phyloP scores from a whole-genome alignment of 2,329 filamentous ascomycete genomes.

The Elsinoe perseae region DNA sequence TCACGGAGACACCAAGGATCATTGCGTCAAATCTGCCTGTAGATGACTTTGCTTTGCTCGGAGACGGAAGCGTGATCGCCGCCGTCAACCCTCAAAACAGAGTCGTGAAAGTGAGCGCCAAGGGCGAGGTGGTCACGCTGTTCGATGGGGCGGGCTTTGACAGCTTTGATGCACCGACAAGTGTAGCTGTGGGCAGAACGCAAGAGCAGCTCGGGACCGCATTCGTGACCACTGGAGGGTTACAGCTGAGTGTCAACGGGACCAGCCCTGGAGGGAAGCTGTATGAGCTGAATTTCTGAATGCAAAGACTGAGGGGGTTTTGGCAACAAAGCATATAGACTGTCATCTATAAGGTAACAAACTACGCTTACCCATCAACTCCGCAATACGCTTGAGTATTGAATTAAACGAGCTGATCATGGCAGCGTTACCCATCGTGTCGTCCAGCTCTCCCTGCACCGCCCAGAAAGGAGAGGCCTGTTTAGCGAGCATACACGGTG shows the following conservation, averaged over 20 bases:
- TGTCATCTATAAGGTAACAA: neutral
- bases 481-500: too few relatives aligned
- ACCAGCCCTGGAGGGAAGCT: neutral
- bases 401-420: too few relatives aligned
- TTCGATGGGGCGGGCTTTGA: neutral
- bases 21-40: neutral
- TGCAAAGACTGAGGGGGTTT: neutral
- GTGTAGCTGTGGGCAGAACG: neutral
- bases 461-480: too few relatives aligned
- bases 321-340: neutral
- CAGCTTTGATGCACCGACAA: neutral
- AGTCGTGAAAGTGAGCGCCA: neutral
- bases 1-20: neutral
- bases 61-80: neutral
- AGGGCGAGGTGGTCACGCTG: neutral
- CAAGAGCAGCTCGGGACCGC: neutral
- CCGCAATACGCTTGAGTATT: too few relatives aligned
- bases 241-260: neutral
- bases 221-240: neutral
- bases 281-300: neutral
- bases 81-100: neutral
- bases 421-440: too few relatives aligned
- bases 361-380: neutral
- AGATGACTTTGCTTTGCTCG: neutral
- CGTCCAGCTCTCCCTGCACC: too few relatives aligned